phyloP scores from a whole-genome alignment of 176 grass and related monocot species.

The Oryza nivara region DNA sequence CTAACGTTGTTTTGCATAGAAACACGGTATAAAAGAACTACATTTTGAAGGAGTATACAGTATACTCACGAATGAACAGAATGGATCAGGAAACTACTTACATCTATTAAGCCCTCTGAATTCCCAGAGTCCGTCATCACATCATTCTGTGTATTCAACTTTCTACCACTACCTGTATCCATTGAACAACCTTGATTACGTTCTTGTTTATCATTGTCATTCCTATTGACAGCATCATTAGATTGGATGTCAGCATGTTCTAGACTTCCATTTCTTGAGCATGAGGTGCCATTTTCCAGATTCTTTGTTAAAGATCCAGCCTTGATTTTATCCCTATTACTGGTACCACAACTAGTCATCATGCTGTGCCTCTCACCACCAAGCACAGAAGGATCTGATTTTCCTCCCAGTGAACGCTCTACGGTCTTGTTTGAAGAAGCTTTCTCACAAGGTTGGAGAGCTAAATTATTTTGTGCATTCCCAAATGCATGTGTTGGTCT shows the following conservation, averaged over 20 bases:
- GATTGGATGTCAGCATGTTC: constrained; percentile 34
- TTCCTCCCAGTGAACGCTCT: constrained; percentile 19
- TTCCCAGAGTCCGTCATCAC: constrained; percentile 41
- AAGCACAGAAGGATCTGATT: constrained; percentile 28
- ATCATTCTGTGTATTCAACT: constrained; percentile 45
- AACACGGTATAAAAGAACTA: constrained; percentile 11
- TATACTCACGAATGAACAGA: neutral
- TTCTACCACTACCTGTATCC: constrained; percentile 29
- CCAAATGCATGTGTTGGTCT: constrained; percentile 26
- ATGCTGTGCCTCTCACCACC: constrained; percentile 26
- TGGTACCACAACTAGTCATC: constrained; percentile 20
- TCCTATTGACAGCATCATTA: constrained; percentile 33
- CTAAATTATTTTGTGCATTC: constrained; percentile 38
- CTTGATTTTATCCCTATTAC: constrained; percentile 31
- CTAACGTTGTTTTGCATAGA: constrained; percentile 10
- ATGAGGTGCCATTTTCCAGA: constrained; percentile 33
- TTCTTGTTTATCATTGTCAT: constrained; percentile 43
- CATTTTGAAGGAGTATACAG: neutral
- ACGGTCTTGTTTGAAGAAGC: constrained; percentile 34
- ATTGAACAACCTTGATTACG: constrained; percentile 43
- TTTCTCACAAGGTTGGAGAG: constrained; percentile 39
- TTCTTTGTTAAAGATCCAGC: constrained; percentile 33
- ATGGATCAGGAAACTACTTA: constrained; percentile 35
- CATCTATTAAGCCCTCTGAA: constrained; percentile 66
- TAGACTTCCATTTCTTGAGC: constrained; percentile 39